Conservation (phyloP, 2,329 filamentous ascomycete genomes). For the Ophioceras dolichostomum region DNA sequence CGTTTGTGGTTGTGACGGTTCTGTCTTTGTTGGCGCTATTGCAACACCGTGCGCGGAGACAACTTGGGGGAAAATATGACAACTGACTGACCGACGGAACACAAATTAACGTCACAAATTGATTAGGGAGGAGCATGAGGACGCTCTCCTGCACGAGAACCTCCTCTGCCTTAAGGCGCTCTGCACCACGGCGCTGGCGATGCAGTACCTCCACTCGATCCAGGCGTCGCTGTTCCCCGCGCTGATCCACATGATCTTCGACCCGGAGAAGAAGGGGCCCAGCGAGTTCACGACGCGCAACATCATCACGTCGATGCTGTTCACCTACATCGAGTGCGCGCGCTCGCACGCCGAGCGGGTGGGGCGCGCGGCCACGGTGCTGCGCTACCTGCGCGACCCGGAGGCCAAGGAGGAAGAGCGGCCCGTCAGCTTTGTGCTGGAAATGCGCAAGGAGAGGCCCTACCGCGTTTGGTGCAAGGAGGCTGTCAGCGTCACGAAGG, state of each 20-base stretch:
- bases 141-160: slow-evolving; percentile 81
- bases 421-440: slow-evolving; percentile 74
- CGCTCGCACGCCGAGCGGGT: slow-evolving; percentile 50
- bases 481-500: slow-evolving; percentile 83
- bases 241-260: slow-evolving; percentile 79
- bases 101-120: not conserved
- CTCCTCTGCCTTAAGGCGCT: slow-evolving; percentile 88
- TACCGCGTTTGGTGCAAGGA: slow-evolving; percentile 95
- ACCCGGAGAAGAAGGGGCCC: slow-evolving; percentile 95
- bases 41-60: no score
- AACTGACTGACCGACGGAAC: not conserved
- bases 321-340: slow-evolving; percentile 74
- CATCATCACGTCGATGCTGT: slow-evolving; percentile 79
- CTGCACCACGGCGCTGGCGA: slow-evolving; percentile 78
- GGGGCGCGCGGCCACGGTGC: slow-evolving; percentile 57
- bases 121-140: slow-evolving; percentile 82
- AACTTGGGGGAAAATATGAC: not conserved
- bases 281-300: slow-evolving; percentile 91
- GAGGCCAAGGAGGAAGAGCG: slow-evolving; percentile 61
- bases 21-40: no score
- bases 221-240: slow-evolving; percentile 76
- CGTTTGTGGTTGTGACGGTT: no score
- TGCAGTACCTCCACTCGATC: slow-evolving; percentile 70
- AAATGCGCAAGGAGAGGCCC: slow-evolving; percentile 76
- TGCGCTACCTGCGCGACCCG: slow-evolving; percentile 71